phyloP scores from a whole-genome alignment of 352 stramenopile species.

The Phytopythium delawarense region DNA sequence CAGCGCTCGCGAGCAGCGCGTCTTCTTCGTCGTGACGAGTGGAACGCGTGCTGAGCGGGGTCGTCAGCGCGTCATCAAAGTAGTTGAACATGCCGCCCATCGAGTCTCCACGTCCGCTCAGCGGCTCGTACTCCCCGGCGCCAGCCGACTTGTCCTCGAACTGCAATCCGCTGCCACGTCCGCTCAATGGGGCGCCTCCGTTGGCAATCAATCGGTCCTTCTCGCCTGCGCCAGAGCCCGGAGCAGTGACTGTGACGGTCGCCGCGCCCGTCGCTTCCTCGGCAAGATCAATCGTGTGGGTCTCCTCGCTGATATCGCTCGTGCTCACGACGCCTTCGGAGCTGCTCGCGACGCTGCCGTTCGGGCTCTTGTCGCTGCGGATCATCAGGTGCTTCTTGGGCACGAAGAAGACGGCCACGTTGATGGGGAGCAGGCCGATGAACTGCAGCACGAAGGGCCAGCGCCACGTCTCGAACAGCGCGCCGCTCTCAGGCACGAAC shows the following conservation, averaged over 20 bases:
- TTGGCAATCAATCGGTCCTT: constrained; percentile 5
- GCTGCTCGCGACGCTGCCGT: constrained; percentile 32
- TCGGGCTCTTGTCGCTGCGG: constrained; percentile 47
- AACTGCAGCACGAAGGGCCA: constrained; percentile 88
- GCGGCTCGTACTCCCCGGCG: constrained; percentile 6
- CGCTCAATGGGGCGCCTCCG: background rate
- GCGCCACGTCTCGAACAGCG: constrained; percentile 68
- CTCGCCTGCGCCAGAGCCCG: constrained; percentile 1
- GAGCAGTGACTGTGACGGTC: background rate
- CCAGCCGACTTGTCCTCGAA: constrained; percentile 1
- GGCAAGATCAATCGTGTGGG: constrained; percentile 29
- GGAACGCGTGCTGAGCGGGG: constrained; percentile 48
- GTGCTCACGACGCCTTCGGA: constrained; percentile 25
- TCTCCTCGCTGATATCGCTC: constrained; percentile 43
- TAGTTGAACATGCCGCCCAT: constrained; percentile 14
- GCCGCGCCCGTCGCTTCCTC: constrained; percentile 14
- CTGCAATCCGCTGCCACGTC: background rate
- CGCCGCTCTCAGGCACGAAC: constrained; percentile 64
- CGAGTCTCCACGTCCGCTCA: constrained; percentile 6
- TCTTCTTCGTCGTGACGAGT: constrained; percentile 72
- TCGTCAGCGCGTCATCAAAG: constrained; percentile 37
- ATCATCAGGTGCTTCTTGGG: constrained; percentile 74
- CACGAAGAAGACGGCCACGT: constrained; percentile 78
- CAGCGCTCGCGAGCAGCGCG: constrained; percentile 61
- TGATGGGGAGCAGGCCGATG: constrained; percentile 63